These are phyloP conservation scores for Aspergillus tanneri DNA, from an alignment of 2,329 filamentous ascomycete genomes.

Conservation along the genomic window DNA sequence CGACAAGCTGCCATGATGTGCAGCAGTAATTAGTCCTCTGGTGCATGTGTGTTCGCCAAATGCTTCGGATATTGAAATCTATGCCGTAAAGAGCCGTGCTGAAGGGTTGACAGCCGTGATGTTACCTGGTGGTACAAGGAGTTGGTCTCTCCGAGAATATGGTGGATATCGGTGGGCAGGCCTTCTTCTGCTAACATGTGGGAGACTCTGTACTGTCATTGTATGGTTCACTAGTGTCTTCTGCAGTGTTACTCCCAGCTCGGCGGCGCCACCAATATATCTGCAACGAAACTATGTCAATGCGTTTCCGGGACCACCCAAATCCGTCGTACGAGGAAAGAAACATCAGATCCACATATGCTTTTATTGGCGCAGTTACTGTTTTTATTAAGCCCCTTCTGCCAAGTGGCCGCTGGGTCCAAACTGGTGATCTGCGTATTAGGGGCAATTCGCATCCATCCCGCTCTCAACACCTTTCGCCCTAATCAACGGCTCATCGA, in stretches of 20 bases:
- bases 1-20: slow-evolving; percentile 59
- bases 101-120: slow-evolving; percentile 62
- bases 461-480: no score
- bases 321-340: no score
- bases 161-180: slow-evolving; percentile 44
- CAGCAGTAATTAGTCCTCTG: slow-evolving; percentile 64
- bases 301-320: no score
- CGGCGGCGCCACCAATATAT: slow-evolving; percentile 61
- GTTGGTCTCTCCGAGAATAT: slow-evolving; percentile 62
- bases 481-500: no score
- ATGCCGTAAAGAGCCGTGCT: slow-evolving; percentile 65
- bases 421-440: no score
- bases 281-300: no score
- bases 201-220: slow-evolving; percentile 52
- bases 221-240: slow-evolving; percentile 65
- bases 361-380: no score
- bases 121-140: slow-evolving; percentile 62
- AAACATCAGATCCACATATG: no score
- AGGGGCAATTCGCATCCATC: no score
- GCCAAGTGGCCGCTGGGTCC: no score
- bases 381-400: no score
- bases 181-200: slow-evolving; percentile 39
- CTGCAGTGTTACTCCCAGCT: slow-evolving; percentile 62
- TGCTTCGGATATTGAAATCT: slow-evolving; percentile 60
- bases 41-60: slow-evolving; percentile 63